These are phyloP conservation scores for Abelmoschus esculentus DNA, from an alignment of 345 rosid species.

Conservation along the genomic window DNA sequence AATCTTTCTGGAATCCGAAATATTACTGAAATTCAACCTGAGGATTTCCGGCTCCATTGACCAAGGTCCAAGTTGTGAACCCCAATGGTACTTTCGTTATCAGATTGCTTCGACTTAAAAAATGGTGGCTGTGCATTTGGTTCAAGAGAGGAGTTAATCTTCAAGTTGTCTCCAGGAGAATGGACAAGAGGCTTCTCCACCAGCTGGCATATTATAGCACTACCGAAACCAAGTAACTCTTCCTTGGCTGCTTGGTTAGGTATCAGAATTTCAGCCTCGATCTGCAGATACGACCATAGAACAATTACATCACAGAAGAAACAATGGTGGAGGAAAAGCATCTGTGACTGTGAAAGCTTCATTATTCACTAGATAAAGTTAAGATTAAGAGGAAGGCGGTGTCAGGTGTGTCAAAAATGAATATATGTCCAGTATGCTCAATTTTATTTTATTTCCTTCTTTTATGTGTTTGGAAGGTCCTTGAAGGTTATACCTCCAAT, in stretches of 20 bases:
- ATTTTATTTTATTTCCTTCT: too few relatives aligned
- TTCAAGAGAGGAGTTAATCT: background rate
- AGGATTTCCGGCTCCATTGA: background rate
- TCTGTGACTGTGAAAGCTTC: background rate
- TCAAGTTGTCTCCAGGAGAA: background rate
- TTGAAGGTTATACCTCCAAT: background rate
- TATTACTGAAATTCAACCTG: background rate
- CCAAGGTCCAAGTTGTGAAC: background rate
- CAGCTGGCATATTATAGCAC: conserved; percentile 18
- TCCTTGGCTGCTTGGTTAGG: conserved; percentile 38
- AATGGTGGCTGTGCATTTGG: background rate
- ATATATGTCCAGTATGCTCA: too few relatives aligned
- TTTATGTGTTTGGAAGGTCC: background rate
- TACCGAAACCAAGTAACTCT: conserved; percentile 28
- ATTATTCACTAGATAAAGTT: background rate
- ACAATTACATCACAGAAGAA: background rate
- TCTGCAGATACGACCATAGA: background rate
- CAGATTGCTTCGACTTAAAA: background rate
- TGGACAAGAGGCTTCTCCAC: conserved; percentile 16
- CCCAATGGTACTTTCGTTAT: background rate
- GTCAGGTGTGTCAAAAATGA: background rate
- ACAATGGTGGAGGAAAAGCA: background rate
- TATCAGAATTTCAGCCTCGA: conserved; percentile 20
- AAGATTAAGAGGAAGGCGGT: background rate
- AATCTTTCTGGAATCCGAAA: background rate